Conservation (phyloP, 2,329 filamentous ascomycete genomes). For the Coccinonectria pachysandricola region DNA sequence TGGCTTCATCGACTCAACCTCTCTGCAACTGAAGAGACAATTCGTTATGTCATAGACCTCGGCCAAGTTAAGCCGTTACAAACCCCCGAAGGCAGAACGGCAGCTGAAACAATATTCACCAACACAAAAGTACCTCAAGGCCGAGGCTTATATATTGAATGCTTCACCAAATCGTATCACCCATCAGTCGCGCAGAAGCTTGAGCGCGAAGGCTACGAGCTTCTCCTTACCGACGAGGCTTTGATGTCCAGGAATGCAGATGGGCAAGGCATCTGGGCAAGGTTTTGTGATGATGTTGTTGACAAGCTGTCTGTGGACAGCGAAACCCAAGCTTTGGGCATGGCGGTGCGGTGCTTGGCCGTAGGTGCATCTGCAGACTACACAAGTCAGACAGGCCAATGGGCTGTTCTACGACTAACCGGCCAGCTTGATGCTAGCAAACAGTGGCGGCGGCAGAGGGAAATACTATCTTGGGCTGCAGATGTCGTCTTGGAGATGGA, state of each 20-base stretch:
- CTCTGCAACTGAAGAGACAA: conserved; percentile 12
- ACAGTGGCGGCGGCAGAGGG: too few relatives aligned
- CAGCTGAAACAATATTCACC: conserved; percentile 21
- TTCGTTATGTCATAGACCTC: conserved; percentile 14
- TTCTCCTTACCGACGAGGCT: conserved; percentile 17
- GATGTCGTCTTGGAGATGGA: too few relatives aligned
- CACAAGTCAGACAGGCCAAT: too few relatives aligned
- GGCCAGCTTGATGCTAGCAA: too few relatives aligned
- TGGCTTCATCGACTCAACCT: conserved; percentile 18
- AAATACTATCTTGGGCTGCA: too few relatives aligned
- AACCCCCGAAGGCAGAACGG: conserved; percentile 10
- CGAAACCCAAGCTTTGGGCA: too few relatives aligned
- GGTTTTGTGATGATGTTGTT: conserved; percentile 15
- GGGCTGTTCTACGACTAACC: too few relatives aligned
- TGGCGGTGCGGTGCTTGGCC: too few relatives aligned
- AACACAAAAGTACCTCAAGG: conserved; percentile 8
- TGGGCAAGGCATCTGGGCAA: conserved; percentile 16
- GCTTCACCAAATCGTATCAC: conserved; percentile 13
- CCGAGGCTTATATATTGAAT: too few relatives aligned
- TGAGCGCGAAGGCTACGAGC: conserved; percentile 4
- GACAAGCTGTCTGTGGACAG: conserved; percentile 5
- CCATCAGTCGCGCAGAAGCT: conserved; percentile 15
- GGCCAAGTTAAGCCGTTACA: conserved; percentile 8
- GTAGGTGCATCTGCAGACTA: too few relatives aligned
- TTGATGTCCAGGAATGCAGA: conserved; percentile 9